Evolutionary conservation across 2,329 filamentous ascomycete genomes (phyloP).

Genomic region (Dactylellina sp.): DNA sequence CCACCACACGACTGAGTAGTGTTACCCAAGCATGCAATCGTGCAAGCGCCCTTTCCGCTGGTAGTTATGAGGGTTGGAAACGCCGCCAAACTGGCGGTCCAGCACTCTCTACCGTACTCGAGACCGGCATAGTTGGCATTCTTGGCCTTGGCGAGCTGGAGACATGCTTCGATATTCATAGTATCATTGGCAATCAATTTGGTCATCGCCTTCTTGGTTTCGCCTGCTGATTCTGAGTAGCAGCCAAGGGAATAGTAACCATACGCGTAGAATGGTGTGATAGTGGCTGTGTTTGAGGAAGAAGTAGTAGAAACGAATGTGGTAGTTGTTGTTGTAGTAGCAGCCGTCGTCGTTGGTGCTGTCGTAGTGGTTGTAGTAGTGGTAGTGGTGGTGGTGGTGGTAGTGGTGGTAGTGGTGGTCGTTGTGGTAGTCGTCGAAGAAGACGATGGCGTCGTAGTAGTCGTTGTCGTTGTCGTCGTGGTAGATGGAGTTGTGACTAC

Average conservation of each 20-base stretch:
- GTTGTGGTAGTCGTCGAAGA: slow-evolving; percentile 48
- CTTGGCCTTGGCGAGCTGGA: slow-evolving; percentile 59
- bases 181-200: slow-evolving; percentile 57
- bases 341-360: slow-evolving; percentile 4
- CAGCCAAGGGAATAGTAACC: slow-evolving; percentile 53
- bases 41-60: slow-evolving; percentile 62
- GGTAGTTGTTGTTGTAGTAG: slow-evolving; percentile 20
- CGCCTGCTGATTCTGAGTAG: slow-evolving; percentile 25
- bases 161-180: slow-evolving; percentile 60
- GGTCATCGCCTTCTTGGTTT: slow-evolving; percentile 14
- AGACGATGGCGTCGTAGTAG: slow-evolving; percentile 16
- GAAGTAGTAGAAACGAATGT: slow-evolving; percentile 12
- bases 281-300: slow-evolving; percentile 9
- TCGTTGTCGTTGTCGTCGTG: slow-evolving; percentile 6
- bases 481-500: not conserved
- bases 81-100: slow-evolving; percentile 56
- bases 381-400: slow-evolving; percentile 19
- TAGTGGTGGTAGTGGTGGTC: slow-evolving; percentile 37
- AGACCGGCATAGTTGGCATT: slow-evolving; percentile 59
- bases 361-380: slow-evolving; percentile 10
- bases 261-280: slow-evolving; percentile 18
- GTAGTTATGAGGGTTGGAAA: slow-evolving; percentile 59
- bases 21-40: slow-evolving; percentile 61
- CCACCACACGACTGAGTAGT: slow-evolving; percentile 62
- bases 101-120: slow-evolving; percentile 61